Evolutionary conservation across 352 stramenopile genomes (phyloP), one percentile per base, ranked within the genome.

Genomic region (Phytophthora meadii): DNA sequence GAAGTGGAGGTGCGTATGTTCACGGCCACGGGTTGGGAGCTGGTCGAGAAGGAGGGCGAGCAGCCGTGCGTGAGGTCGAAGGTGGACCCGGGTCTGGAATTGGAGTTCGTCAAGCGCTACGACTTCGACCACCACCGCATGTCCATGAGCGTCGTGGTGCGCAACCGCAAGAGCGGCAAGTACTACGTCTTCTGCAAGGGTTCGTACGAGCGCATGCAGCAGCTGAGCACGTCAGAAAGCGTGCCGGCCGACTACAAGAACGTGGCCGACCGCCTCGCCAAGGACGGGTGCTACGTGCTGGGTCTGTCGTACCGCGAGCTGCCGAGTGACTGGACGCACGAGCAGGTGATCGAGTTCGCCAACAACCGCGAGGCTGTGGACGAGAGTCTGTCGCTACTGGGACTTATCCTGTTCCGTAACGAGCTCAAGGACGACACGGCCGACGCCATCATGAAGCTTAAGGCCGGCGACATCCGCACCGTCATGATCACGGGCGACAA

Each of bases 121-220:
- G 88, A 97, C 54, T 98, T 98, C 68, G 91, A 97, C 71, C 87
- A 96, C 75, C 77, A 94, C 67, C 81, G 83, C 45, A 95, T 96
- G 85, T 97, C 87, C 14, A 96, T 97, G 77, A 95, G 79, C 47
- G 91, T 97, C 6, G 79, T 98, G 46, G 79, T 97, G 64, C 66
- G 78, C 7, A 78, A 89, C 37, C 58, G 90, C 53, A 68, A 54
- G 24, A 67, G 54, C 40, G 80, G 84, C 50, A 82, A 80, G 51
- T 59, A 84, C 9, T 79, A 84, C 27, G 81, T 96, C 9, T 97
- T 95, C 72, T 92, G 87, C 68, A 98, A 98, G 74, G 92, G 92
- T 6, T 96, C 87, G 66, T 88, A 85, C 51, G 88, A 97, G 66
- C 76, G 68, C 11, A 90, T 97, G 64, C 69, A 82, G 34, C 72